A percentile compares a stretch with the other conserved stretches of the same genome.
phyloP scores from a whole-genome alignment of 2,329 filamentous ascomycete species.

The Epichloe hybrida region DNA sequence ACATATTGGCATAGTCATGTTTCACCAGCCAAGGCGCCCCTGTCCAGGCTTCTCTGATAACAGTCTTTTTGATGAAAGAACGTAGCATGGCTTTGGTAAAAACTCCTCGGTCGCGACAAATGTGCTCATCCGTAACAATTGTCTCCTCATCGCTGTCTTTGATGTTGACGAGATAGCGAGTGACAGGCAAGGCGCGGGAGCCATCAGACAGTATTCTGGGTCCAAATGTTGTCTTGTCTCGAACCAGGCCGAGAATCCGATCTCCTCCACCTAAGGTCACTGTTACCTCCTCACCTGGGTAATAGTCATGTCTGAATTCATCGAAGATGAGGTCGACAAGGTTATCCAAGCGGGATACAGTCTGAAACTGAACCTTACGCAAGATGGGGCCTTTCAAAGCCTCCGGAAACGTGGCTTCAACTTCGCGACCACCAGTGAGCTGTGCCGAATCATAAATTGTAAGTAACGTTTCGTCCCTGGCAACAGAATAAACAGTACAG shows the following conservation, averaged over 20 bases:
- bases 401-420: slow-evolving; percentile 85
- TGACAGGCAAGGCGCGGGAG: slow-evolving; percentile 54
- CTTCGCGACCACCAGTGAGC: slow-evolving; percentile 70
- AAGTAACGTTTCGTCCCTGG: not conserved
- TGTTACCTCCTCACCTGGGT: slow-evolving; percentile 73
- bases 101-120: slow-evolving; percentile 74
- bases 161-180: slow-evolving; percentile 69
- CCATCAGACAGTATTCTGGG: slow-evolving; percentile 49
- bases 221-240: slow-evolving; percentile 73
- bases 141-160: slow-evolving; percentile 59
- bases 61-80: slow-evolving; percentile 88
- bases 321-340: slow-evolving; percentile 55
- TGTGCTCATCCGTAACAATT: slow-evolving; percentile 66
- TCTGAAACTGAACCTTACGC: slow-evolving; percentile 83
- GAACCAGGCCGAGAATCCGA: slow-evolving; percentile 57
- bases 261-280: slow-evolving; percentile 58
- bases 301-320: slow-evolving; percentile 81
- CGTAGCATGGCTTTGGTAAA: slow-evolving; percentile 92
- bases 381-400: slow-evolving; percentile 82
- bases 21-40: slow-evolving; percentile 97
- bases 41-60: slow-evolving; percentile 83
- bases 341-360: slow-evolving; percentile 77
- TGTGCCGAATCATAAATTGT: slow-evolving; percentile 19
- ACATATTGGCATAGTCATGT: slow-evolving; percentile 66
- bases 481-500: no score